These are phyloP conservation scores for Penicillium nucicola DNA, from an alignment of 495 filamentous ascomycete species.

Conservation along the genomic window DNA sequence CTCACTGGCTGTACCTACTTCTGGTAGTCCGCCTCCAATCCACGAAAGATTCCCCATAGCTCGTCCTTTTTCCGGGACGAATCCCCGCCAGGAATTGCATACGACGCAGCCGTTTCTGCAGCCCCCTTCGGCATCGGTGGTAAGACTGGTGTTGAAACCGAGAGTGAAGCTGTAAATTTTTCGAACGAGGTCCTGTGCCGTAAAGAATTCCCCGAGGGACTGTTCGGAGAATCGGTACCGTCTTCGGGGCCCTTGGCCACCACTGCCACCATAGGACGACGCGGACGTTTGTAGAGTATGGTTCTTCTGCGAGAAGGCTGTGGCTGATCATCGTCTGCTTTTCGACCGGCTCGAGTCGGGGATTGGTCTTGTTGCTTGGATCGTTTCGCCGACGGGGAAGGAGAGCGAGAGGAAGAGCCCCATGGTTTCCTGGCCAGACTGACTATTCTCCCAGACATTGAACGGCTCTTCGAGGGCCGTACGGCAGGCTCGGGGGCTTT, in stretches of 20 bases:
- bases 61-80: slow-evolving; percentile 68
- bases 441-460: slow-evolving; percentile 63
- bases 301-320: slow-evolving; percentile 34
- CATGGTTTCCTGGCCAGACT: slow-evolving; percentile 66
- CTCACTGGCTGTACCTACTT: slow-evolving; percentile 48
- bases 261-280: slow-evolving; percentile 52
- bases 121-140: slow-evolving; percentile 50
- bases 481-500: slow-evolving; percentile 37
- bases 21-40: slow-evolving; percentile 76
- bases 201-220: slow-evolving; percentile 48
- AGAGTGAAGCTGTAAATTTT: slow-evolving; percentile 48
- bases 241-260: slow-evolving; percentile 46
- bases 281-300: slow-evolving; percentile 41
- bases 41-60: slow-evolving; percentile 82
- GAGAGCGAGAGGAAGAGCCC: slow-evolving; percentile 61
- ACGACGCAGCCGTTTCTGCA: slow-evolving; percentile 24
- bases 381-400: slow-evolving; percentile 51
- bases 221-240: slow-evolving; percentile 39
- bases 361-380: slow-evolving; percentile 40
- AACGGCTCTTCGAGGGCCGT: slow-evolving; percentile 44
- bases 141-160: slow-evolving; percentile 44
- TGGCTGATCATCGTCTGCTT: slow-evolving; percentile 22
- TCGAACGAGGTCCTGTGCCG: slow-evolving; percentile 59
- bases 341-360: slow-evolving; percentile 22
- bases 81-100: slow-evolving; percentile 42